Evolutionary conservation across 2,329 filamentous ascomycete genomes (phyloP), one percentile per base, ranked within the genome.

Genomic region (Berkeleyomyces basicola): DNA sequence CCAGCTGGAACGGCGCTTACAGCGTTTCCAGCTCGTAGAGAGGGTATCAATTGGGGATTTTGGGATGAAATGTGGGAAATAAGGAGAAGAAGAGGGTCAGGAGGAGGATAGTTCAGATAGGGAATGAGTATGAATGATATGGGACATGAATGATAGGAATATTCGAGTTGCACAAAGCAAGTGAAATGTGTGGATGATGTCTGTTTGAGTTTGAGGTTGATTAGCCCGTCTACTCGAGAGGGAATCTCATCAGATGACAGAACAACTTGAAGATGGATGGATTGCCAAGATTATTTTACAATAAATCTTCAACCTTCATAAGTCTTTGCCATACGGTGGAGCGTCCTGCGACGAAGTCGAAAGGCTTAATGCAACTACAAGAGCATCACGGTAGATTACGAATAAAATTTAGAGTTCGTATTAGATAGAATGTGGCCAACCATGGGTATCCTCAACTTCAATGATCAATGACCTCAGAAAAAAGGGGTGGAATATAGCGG

Each of bases 371-470:
- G 23, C 23, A 23, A 23, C 23, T 23, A 23, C 23, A 23, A 23
- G 23, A 23, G 23, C 1, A 23, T 23, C 23, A 23, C 23, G 23
- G 23, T 23, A 23, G 23, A 1, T 23, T 23, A 23, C 23, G 23
- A 23, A 23, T 23, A 23, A 23, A 1, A 1, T 23, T 23, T 23
- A 23, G 23, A 23, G 23, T 43, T 43, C 42, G 40, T 11, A 55
- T 31, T 6, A 11, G 42, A 33, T 55, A 40, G 40, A 62, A 64
- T 64, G 63, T 64, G 55, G 53, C 63, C 63, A 47, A 16, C 81
- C 82, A 92, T 91, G 88, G 87, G 92, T 92, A 82, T 85, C 87
- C 87, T 85, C 82, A 87, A 85, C 88, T 82, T 92, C 88, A 95
- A 77, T 68, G 82, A 84, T 87, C 88, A 78, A 95, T 85, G 88